These are phyloP conservation scores for Aciculosporium take DNA, from an alignment of 2,329 filamentous ascomycete species.

Conservation along the genomic window DNA sequence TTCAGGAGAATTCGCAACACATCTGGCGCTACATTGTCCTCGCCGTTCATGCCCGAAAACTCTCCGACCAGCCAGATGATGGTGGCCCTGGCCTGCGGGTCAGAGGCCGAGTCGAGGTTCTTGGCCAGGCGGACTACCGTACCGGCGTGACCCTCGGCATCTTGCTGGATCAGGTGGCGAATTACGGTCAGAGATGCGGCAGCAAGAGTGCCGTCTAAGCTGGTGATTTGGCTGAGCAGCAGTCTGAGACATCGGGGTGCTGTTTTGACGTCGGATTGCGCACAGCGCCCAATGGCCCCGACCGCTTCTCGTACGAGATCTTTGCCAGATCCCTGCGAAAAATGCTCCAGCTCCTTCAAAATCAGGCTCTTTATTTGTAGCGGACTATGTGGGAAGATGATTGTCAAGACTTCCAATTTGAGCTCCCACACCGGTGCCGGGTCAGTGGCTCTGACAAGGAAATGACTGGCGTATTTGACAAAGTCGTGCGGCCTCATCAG, in stretches of 20 bases:
- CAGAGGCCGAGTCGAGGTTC: constrained; percentile 77
- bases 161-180: constrained; percentile 84
- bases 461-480: constrained; percentile 76
- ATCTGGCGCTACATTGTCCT: constrained; percentile 85
- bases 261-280: constrained; percentile 58
- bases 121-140: constrained; percentile 84
- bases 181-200: constrained; percentile 92
- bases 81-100: constrained; percentile 77
- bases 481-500: constrained; percentile 65
- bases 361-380: constrained; percentile 70
- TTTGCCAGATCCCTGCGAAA: constrained; percentile 60
- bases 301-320: constrained; percentile 78
- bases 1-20: constrained; percentile 79
- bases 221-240: constrained; percentile 75
- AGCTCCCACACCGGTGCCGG: constrained; percentile 71
- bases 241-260: constrained; percentile 69
- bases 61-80: constrained; percentile 98
- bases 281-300: constrained; percentile 83
- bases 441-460: constrained; percentile 71
- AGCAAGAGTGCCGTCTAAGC: constrained; percentile 72
- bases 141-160: constrained; percentile 63
- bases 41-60: constrained; percentile 64
- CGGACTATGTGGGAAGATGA: constrained; percentile 76
- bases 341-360: constrained; percentile 86
- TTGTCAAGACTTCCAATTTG: constrained; percentile 79